Evolutionary conservation across 306 rosid genomes (phyloP), one percentile per base, ranked within the genome.

Genomic region (Malus orientalis): DNA sequence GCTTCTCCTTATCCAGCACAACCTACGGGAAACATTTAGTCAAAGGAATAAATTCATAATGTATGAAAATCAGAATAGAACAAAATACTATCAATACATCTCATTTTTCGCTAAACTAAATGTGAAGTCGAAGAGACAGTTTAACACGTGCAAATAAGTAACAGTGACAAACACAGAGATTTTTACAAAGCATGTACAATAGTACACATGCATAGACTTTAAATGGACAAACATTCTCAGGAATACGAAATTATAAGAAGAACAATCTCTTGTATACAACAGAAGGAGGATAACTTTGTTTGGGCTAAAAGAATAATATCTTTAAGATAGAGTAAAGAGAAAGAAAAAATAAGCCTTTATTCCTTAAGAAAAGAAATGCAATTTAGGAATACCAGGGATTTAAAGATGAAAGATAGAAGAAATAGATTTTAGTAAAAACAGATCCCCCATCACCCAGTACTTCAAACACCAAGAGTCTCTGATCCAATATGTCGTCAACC

Each of bases 1-100:
- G 25, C 25, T 25, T 25, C 1, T 25, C 25, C 25, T 25, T 25
- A 25, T 25, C 25, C 25, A 25, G 25, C 25, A 25, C 25, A 25
- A 25, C 25, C 25, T 25, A 25, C 25, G 25, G 25, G 25, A 25
- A 25, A 25, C 25, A 25, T 25, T 83, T 75, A 76, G 81, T 81
- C 80, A 85, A 22, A 58, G n/a, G 23, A 75, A 74, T 73, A 44
- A 65, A 63, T 73, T 76, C 65, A 36, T 54, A 70, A 70, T 14
- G 23, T 51, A 70, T 11, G 49, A 9, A 68, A 51, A 44, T 47
- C 61, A 49, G 15, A 29, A 2, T 7, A 58, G 8, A 16, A 19
- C 16, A 58, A 49, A 55, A 74, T 23, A 8, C 16, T 22, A 73
- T 40, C 33, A 14, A 15, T 23, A 22, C n/a, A 55, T 38, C 33